These are phyloP conservation scores for Kwoniella dendrophila DNA, from an alignment of 768 basidiomycete species.

Conservation along the genomic window DNA sequence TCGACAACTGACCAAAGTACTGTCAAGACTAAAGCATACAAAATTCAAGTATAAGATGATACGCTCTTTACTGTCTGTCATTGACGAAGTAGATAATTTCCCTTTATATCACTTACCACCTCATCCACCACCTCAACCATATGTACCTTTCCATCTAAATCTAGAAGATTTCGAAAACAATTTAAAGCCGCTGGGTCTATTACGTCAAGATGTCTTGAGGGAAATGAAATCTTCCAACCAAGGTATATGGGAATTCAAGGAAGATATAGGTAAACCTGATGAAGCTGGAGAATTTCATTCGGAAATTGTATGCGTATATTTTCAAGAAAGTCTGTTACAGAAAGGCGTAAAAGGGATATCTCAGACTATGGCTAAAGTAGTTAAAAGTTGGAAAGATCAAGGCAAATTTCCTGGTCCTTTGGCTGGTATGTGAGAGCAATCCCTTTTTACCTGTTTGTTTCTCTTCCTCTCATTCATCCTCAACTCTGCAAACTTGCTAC, in stretches of 20 bases:
- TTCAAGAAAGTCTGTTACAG: slow-evolving; percentile 33
- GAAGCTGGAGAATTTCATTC: slow-evolving; percentile 53
- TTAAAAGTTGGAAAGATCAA: slow-evolving; percentile 50
- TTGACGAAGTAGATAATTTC: not conserved
- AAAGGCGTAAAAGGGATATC: slow-evolving; percentile 39
- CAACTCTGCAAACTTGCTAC: too few species aligned
- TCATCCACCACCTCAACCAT: not conserved
- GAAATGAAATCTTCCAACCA: slow-evolving; percentile 13
- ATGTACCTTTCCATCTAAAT: slow-evolving; percentile 49
- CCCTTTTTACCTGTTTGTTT: too few species aligned
- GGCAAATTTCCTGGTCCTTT: slow-evolving; percentile 54
- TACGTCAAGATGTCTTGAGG: slow-evolving; percentile 54
- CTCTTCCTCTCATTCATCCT: too few species aligned
- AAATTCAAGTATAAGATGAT: too few species aligned
- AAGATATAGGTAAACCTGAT: slow-evolving; percentile 23
- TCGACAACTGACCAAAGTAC: too few species aligned
- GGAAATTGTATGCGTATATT: slow-evolving; percentile 60
- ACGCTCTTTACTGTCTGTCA: not conserved
- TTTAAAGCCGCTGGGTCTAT: slow-evolving; percentile 57
- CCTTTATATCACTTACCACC: not conserved
- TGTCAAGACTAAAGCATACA: too few species aligned
- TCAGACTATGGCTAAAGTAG: slow-evolving; percentile 30
- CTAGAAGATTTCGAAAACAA: slow-evolving; percentile 30
- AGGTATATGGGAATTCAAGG: slow-evolving; percentile 19
- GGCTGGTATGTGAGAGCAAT: slow-evolving; percentile 45